phyloP scores from a whole-genome alignment of 106 monocot genomes.

The Iris macrosiphon region DNA sequence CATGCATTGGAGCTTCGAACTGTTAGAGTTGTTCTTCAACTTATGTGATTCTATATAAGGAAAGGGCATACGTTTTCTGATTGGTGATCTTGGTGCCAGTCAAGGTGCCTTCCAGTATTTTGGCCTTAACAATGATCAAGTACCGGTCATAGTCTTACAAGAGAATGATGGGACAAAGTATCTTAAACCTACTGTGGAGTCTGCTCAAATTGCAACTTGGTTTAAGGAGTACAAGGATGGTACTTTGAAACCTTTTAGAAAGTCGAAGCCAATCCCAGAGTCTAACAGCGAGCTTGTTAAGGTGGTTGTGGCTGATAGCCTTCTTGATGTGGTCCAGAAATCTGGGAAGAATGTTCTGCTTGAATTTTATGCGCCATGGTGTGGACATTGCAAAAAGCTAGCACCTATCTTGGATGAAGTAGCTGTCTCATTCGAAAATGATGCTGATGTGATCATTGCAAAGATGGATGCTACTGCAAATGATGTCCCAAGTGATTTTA shows the following conservation, averaged over 20 bases:
- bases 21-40: no score
- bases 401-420: conserved; percentile 88
- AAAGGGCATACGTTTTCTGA: conserved; percentile 55
- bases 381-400: conserved; percentile 84
- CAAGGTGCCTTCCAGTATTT: conserved; percentile 73
- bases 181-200: conserved; percentile 50
- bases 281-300: conserved; percentile 81
- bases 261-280: conserved; percentile 92
- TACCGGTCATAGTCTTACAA: conserved; percentile 56
- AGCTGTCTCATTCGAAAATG: conserved; percentile 57
- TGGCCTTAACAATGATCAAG: conserved; percentile 56
- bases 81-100: conserved; percentile 63
- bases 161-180: conserved; percentile 50
- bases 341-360: conserved; percentile 86
- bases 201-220: conserved; percentile 50
- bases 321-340: conserved; percentile 59
- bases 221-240: conserved; percentile 84
- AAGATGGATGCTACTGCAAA: conserved; percentile 76
- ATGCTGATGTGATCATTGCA: conserved; percentile 78
- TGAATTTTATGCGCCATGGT: conserved; percentile 98
- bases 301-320: conserved; percentile 73
- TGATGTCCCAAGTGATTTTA: conserved; percentile 43
- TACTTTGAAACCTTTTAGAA: conserved; percentile 47
- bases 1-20: no score
- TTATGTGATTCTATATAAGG: no score